Conservation (phyloP, 2,329 filamentous ascomycete species). For the Drechslera avenae region DNA sequence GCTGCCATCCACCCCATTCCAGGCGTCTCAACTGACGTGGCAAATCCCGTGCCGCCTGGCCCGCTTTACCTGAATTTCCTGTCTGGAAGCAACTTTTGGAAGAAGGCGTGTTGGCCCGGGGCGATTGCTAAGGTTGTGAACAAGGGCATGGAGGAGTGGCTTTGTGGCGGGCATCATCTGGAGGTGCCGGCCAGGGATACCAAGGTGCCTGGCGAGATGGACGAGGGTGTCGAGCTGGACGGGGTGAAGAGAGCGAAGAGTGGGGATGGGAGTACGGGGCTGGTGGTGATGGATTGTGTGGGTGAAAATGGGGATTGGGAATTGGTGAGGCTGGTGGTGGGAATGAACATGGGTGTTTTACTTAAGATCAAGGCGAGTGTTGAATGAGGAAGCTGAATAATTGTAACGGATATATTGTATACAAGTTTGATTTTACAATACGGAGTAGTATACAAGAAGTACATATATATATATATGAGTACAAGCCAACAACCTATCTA, state of each 20-base stretch:
- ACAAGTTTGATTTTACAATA: no score
- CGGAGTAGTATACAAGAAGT: no score
- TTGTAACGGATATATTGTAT: no score
- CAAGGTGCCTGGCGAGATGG: conserved; percentile 24
- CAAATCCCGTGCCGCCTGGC: conserved; percentile 51
- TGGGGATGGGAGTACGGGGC: conserved; percentile 75
- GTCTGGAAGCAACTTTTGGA: conserved; percentile 93
- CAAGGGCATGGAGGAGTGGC: conserved; percentile 68
- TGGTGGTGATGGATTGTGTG: conserved; percentile 94
- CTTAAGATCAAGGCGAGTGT: not conserved
- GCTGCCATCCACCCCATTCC: conserved; percentile 45
- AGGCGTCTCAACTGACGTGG: conserved; percentile 47
- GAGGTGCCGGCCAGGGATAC: conserved; percentile 13
- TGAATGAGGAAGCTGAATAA: no score
- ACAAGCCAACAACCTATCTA: not conserved
- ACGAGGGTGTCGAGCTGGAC: conserved; percentile 11
- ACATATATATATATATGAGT: no score
- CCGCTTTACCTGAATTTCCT: conserved; percentile 91
- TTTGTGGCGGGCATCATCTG: conserved; percentile 60
- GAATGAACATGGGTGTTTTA: conserved; percentile 76
- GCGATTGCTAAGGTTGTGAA: conserved; percentile 87
- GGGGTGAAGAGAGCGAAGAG: conserved; percentile 53
- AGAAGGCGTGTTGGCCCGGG: conserved; percentile 88
- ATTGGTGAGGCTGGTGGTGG: conserved; percentile 81
- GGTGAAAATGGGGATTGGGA: conserved; percentile 89